A percentile compares a stretch with the other conserved stretches of the same genome.
phyloP scores from a whole-genome alignment of 2,329 filamentous ascomycete genomes.

The Penicillium digitatum region DNA sequence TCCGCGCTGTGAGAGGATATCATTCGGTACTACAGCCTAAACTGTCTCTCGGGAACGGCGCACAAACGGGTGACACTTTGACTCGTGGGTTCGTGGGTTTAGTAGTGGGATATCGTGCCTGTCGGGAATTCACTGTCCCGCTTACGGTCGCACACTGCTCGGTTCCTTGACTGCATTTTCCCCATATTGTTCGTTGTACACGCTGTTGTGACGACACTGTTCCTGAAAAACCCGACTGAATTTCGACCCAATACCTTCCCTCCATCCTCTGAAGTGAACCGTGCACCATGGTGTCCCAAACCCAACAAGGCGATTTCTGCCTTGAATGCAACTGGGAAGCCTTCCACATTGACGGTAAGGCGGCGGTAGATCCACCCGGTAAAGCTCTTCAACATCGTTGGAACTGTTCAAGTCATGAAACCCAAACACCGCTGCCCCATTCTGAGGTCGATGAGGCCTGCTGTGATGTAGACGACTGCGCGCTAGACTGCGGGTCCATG shows the following conservation, averaged over 20 bases:
- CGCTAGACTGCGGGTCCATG: conserved; percentile 37
- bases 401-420: conserved; percentile 30
- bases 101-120: conserved; percentile 6
- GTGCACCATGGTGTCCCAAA: conserved; percentile 32
- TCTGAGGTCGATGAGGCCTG: conserved; percentile 36
- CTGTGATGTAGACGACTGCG: conserved; percentile 38
- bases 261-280: conserved; percentile 7
- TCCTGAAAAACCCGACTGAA: neutral
- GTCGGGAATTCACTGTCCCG: conserved; percentile 1
- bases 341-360: conserved; percentile 35
- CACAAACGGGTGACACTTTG: neutral
- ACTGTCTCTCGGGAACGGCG: neutral
- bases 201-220: conserved; percentile 1
- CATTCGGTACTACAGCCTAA: neutral
- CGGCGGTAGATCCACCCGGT: conserved; percentile 22
- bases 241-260: neutral
- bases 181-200: neutral
- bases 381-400: conserved; percentile 24
- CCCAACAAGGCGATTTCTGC: conserved; percentile 35
- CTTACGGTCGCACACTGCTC: conserved; percentile 6
- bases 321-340: conserved; percentile 43
- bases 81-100: conserved; percentile 8
- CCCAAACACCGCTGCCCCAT: conserved; percentile 24
- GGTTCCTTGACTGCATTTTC: conserved; percentile 5
- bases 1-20: conserved; percentile 1